Evolutionary conservation across 805 yeast genomes (phyloP).

Genomic region (Allodekkera sacchari): DNA sequence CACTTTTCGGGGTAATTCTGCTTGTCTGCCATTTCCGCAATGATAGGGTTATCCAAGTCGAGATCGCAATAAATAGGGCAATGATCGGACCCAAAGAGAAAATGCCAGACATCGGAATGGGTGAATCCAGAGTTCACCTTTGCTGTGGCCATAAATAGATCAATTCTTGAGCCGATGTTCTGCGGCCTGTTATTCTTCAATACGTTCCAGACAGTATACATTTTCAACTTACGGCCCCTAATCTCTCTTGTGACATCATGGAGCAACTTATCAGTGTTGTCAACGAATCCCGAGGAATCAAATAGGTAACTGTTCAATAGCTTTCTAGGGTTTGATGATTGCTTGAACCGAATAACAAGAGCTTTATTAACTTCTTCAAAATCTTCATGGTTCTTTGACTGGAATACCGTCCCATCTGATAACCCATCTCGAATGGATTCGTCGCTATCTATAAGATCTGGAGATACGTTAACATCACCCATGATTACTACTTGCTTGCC

Average conservation of each 20-base stretch:
- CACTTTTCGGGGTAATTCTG: not conserved
- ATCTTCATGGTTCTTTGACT: constrained; percentile 12
- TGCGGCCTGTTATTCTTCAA: constrained; percentile 65
- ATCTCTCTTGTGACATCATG: constrained; percentile 50
- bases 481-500: constrained; percentile 69
- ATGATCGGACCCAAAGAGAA: constrained; percentile 82
- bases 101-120: constrained; percentile 47
- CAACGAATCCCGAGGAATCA: constrained; percentile 21
- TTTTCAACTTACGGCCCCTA: constrained; percentile 49
- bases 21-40: constrained; percentile 1
- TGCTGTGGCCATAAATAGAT: constrained; percentile 52
- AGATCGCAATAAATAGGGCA: constrained; percentile 83
- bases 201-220: constrained; percentile 94
- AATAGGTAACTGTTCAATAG: constrained; percentile 36
- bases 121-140: constrained; percentile 32
- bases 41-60: constrained; percentile 10
- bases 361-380: constrained; percentile 30
- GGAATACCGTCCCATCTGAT: constrained; percentile 28
- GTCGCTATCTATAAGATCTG: constrained; percentile 78
- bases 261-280: constrained; percentile 31
- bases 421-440: constrained; percentile 45
- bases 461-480: constrained; percentile 84
- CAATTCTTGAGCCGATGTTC: constrained; percentile 85
- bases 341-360: constrained; percentile 27
- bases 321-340: constrained; percentile 32